These are phyloP conservation scores for Saturnispora ahearnii DNA, from an alignment of 805 yeast genomes.

Conservation along the genomic window DNA sequence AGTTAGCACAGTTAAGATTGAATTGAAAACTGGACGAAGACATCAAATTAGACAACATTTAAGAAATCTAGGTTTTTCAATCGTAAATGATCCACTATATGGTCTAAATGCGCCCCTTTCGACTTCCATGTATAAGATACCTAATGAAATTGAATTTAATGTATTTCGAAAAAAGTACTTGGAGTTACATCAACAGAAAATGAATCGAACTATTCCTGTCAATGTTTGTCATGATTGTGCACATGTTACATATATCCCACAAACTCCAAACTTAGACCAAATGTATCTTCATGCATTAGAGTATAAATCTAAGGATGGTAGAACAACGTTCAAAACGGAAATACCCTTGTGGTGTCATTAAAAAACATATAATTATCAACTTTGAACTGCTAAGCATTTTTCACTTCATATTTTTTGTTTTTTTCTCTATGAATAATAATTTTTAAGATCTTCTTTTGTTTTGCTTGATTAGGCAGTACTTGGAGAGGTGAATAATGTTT, in stretches of 20 bases:
- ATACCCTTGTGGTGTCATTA: conserved; percentile 34
- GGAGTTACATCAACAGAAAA: conserved; percentile 10
- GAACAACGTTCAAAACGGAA: conserved; percentile 31
- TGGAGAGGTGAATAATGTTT: conserved; percentile 7
- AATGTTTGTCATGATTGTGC: conserved; percentile 28
- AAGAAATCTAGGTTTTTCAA: conserved; percentile 32
- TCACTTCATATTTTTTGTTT: background rate
- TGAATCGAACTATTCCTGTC: conserved; percentile 6
- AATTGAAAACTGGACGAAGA: conserved; percentile 40
- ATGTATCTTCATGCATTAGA: conserved; percentile 40
- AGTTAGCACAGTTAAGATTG: conserved; percentile 35
- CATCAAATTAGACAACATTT: conserved; percentile 49
- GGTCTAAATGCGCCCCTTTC: conserved; percentile 14
- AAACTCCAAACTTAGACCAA: conserved; percentile 16
- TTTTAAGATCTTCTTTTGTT: background rate
- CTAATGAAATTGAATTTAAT: background rate
- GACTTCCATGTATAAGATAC: background rate
- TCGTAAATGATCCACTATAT: conserved; percentile 27
- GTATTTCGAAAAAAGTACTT: conserved; percentile 11
- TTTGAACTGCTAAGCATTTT: background rate
- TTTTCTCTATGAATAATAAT: background rate
- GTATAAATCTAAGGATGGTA: conserved; percentile 23
- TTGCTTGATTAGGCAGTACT: background rate
- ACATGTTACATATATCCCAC: conserved; percentile 21
- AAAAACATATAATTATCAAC: background rate